These are phyloP conservation scores for Ogataea zsoltii DNA, from an alignment of 805 yeast species.

Conservation along the genomic window DNA sequence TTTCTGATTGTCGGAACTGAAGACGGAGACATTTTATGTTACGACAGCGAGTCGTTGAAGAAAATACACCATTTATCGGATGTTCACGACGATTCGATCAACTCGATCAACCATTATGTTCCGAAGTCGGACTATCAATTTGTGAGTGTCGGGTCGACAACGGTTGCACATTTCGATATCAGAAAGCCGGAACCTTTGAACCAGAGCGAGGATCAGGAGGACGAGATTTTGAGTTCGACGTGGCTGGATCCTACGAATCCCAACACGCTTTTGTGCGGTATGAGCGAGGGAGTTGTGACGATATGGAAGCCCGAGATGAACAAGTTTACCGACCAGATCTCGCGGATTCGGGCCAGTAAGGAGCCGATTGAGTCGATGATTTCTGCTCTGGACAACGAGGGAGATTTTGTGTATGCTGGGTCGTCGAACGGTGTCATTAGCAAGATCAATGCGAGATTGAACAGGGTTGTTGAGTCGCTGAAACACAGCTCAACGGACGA, in stretches of 20 bases:
- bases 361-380: conserved; percentile 68
- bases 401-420: conserved; percentile 71
- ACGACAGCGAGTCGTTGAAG: conserved; percentile 55
- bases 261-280: conserved; percentile 61
- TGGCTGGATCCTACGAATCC: conserved; percentile 65
- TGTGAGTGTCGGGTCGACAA: conserved; percentile 79
- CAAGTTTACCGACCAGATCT: conserved; percentile 72
- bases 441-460: conserved; percentile 63
- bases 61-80: conserved; percentile 47
- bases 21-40: conserved; percentile 62
- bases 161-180: conserved; percentile 74
- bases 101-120: conserved; percentile 68
- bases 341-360: conserved; percentile 66
- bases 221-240: conserved; percentile 78
- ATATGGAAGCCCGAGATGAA: conserved; percentile 79
- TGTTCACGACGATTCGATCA: conserved; percentile 78
- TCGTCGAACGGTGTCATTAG: conserved; percentile 73
- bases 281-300: conserved; percentile 88
- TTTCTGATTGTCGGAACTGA: conserved; percentile 67
- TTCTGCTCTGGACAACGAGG: conserved; percentile 54
- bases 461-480: conserved; percentile 64
- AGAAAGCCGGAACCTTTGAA: conserved; percentile 58
- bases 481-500: conserved; percentile 73
- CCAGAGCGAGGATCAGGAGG: conserved; percentile 87
- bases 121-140: conserved; percentile 76